phyloP scores from a whole-genome alignment of 2,329 filamentous ascomycete genomes.

The Moelleriella libera region DNA sequence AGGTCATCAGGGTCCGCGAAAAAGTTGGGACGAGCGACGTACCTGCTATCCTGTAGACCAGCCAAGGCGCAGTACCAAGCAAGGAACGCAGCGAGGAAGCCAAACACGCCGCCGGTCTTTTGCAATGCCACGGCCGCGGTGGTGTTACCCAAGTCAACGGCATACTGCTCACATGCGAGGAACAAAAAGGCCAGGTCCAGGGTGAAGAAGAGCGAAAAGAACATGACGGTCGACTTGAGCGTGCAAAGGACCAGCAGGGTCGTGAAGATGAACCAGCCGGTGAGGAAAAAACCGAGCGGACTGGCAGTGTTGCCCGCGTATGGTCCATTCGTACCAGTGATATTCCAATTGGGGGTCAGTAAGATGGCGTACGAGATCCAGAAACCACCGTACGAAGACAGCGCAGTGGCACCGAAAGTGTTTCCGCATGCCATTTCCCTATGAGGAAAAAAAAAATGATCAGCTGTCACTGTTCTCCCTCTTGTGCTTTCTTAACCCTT shows the following conservation, averaged over 20 bases:
- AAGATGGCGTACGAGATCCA: conserved; percentile 67
- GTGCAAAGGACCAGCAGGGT: conserved; percentile 61
- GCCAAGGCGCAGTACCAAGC: conserved; percentile 83
- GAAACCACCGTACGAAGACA: conserved; percentile 74
- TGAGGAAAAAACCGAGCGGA: conserved; percentile 61
- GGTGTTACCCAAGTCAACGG: conserved; percentile 33
- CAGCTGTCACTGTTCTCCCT: too few species aligned
- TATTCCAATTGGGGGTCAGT: conserved; percentile 52
- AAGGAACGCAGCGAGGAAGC: conserved; percentile 65
- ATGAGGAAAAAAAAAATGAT: background rate
- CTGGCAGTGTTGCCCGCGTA: conserved; percentile 34
- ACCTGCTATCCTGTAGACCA: conserved; percentile 63
- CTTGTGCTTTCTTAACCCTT: too few species aligned
- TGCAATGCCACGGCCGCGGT: conserved; percentile 34
- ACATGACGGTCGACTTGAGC: conserved; percentile 61
- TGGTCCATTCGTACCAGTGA: conserved; percentile 29
- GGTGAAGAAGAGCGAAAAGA: conserved; percentile 64
- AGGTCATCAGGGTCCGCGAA: too few species aligned
- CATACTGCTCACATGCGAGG: conserved; percentile 50
- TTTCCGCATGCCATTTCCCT: conserved; percentile 84
- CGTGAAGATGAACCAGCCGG: conserved; percentile 78
- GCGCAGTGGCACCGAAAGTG: conserved; percentile 70
- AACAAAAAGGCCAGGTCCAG: conserved; percentile 65
- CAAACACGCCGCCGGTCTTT: conserved; percentile 65
- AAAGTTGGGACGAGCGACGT: conserved; percentile 12